These are phyloP conservation scores for Coniferiporia weirii DNA, from an alignment of 1,284 basidiomycete genomes.

Conservation along the genomic window DNA sequence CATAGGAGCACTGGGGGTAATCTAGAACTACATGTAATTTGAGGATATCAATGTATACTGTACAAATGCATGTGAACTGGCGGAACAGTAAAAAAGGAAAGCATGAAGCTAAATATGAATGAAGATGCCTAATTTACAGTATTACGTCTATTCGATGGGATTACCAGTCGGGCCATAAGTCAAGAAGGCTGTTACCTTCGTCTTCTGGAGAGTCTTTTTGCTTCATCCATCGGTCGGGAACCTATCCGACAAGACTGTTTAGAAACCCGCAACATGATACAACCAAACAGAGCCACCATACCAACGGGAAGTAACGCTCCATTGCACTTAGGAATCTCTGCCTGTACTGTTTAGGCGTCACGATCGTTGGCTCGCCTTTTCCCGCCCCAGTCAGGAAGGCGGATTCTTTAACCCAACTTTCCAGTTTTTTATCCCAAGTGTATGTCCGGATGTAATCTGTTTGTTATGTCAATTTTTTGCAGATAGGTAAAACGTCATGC, in stretches of 20 bases:
- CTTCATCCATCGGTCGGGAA: conserved; percentile 87
- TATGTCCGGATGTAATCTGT: conserved; percentile 90
- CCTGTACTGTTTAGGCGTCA: conserved; percentile 82
- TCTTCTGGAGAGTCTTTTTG: conserved; percentile 70
- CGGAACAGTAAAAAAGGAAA: neutral
- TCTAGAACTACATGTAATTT: conserved; percentile 3
- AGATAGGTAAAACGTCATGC: conserved; percentile 5
- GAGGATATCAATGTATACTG: conserved; percentile 1
- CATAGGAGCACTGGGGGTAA: neutral
- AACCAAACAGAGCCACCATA: conserved; percentile 31
- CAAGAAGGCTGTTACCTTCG: conserved; percentile 49
- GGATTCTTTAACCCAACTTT: conserved; percentile 96
- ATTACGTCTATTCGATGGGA: neutral
- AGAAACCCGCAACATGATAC: neutral
- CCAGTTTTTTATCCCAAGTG: conserved; percentile 97
- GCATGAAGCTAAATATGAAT: neutral
- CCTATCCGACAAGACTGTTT: conserved; percentile 34
- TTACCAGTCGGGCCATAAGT: conserved; percentile 52
- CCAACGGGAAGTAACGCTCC: conserved; percentile 87
- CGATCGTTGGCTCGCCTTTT: conserved; percentile 87
- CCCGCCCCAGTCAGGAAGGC: conserved; percentile 78
- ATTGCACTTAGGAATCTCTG: conserved; percentile 87
- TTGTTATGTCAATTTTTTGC: neutral
- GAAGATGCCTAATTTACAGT: neutral
- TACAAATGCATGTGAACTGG: conserved; percentile 6